Base-by-base conservation (phyloP, 768 basidiomycete species). In the Pleurotus djamor region DNA sequence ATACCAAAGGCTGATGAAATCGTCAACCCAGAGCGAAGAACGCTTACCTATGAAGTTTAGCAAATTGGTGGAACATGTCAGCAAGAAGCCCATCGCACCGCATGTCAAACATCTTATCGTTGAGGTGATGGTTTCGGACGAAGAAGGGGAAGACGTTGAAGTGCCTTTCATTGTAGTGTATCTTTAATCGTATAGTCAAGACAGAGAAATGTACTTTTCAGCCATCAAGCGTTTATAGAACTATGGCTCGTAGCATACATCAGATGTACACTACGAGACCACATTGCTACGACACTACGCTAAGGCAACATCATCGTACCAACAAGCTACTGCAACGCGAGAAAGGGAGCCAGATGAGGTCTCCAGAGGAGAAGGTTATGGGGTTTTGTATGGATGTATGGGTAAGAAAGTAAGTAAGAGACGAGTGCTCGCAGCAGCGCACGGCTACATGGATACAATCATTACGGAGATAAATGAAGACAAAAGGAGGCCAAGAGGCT, bases 91-190 rank as follows among this genome's bases (percentile, higher is more conserved):
- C 5, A 83, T 98, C 60, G 88, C 88, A 10, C 84, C 91, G 7
- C 88, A 94, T 68, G 82, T 83, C 60, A 94, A 87, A 68, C 88
- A 94, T 66, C 80, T 98, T 41, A 80, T 96, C 47, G 92, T 95
- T 12, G 97, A 98, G 74, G 86, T 98, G 50, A 96, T 98, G 94
- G 90, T 90, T 28, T 86, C 84, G 59, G 96, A 98, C 67, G 93
- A 94, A 68, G 84, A 92, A 10, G 94, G 85, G 54, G 96, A 98
- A 72, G 96, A 98, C 68, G 95, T 98, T 16, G 96, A 98, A 81
- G 94, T 92, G 65, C 57, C 54, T 10, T 56, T 56, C 28, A 56
- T 56, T 17, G 54, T 56, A 44, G 54, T 59, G n/a, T 41, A 48
- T 17, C 50, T 34, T 17, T 43, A 47, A 59, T 28, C 21, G 21